Evolutionary conservation across 2,329 filamentous ascomycete genomes (phyloP), one percentile per base, ranked within the genome.

Genomic region (Xylaria sp.): DNA sequence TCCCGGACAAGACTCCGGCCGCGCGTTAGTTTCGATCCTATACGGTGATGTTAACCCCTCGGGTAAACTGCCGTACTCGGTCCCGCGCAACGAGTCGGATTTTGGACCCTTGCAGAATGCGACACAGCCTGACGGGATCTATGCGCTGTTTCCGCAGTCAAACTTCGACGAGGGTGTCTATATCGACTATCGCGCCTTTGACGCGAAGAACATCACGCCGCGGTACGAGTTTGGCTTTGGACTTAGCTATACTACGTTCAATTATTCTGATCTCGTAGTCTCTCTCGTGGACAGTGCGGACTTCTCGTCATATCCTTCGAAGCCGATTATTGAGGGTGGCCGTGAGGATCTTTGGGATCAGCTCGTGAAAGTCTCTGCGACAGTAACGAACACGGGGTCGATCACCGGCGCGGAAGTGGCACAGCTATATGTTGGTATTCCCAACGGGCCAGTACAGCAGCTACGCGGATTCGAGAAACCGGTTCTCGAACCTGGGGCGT

Each of bases 11-110:
- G 90, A 94, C 80, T 90, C 87, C 67, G 92, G 92, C 9, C 92
- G 93, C 74, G 87, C 91, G 4, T 86, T 94, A 56, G 88, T 88
- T 1, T 91, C 93, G 74, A 84, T 94, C 42, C 85, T 94, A n/a
- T 94, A 92, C 78, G 92, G 92, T 57, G 77, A 80, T 5, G 78
- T 77, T 6, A 81, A 78, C 48, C 84, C 84, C 3, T 83, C 79
- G 15, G 84, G 84, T 44, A 84, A 85, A 73, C 77, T 86, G 57
- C 82, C 83, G 2, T 86, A 85, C 74, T 86, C 85, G 0, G 85
- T 87, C 31, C 85, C 82, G 28, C 84, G 83, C 76, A 79, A 79
- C 20, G 76, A 80, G 23, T 77, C 75, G 2, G 86, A 87, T 74
- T 87, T 84, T 66, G 82, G 82, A 31, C 77, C 80, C 0, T 57